Conservation (phyloP, 768 basidiomycete species). For the Daedaleopsis nitida region DNA sequence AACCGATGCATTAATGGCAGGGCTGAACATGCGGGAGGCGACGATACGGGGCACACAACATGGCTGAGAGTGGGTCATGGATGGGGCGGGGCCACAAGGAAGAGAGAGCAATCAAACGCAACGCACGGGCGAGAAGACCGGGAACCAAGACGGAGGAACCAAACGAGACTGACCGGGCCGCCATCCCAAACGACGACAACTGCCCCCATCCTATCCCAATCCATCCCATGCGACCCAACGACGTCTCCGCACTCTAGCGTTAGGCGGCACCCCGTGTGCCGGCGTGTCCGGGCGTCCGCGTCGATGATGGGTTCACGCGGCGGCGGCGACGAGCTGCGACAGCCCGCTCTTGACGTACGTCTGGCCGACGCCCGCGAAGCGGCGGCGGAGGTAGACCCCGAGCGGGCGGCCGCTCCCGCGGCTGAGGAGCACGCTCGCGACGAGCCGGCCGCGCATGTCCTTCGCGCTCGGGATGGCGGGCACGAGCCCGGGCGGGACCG, state of each 20-base stretch:
- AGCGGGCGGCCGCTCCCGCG: slow-evolving; percentile 58
- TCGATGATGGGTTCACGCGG: slow-evolving; percentile 28
- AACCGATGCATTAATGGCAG: not conserved
- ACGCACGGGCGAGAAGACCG: not conserved
- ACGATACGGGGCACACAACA: not conserved
- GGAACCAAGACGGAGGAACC: not conserved
- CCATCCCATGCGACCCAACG: not conserved
- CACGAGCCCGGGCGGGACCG: slow-evolving; percentile 8
- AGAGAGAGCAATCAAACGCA: not conserved
- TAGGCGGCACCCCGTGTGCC: not conserved
- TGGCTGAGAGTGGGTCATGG: not conserved
- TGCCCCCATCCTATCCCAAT: not conserved
- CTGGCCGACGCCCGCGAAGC: slow-evolving; percentile 34
- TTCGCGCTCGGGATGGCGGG: slow-evolving; percentile 21
- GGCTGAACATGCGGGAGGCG: not conserved
- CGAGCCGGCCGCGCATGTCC: slow-evolving; percentile 48
- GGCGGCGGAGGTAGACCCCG: slow-evolving; percentile 36
- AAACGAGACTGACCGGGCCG: not conserved
- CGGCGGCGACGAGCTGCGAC: slow-evolving; percentile 52
- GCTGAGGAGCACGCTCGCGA: slow-evolving; percentile 60
- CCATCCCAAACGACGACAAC: not conserved
- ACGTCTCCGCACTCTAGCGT: not conserved
- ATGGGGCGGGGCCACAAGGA: not conserved
- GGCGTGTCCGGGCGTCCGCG: no score
- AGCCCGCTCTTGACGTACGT: slow-evolving; percentile 56